Evolutionary conservation across 495 filamentous ascomycete species (phyloP), one percentile per base, ranked within the genome.

Genomic region (Achaetomiella virescens): DNA sequence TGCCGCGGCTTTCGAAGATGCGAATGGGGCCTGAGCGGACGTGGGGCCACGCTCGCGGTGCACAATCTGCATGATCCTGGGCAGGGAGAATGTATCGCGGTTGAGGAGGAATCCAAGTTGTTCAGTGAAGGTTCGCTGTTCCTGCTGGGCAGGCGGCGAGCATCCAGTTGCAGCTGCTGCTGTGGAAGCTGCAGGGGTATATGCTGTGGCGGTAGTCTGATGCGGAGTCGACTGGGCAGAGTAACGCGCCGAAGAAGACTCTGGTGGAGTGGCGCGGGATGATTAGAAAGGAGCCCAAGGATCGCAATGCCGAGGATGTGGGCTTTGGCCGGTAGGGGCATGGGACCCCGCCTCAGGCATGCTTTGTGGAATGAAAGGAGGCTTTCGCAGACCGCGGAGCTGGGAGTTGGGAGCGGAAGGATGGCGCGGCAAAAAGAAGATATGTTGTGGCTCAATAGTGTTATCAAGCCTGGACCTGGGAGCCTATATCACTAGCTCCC

Each of bases 121-220:
- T 61, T 76, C 14, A 59, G 55, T 4, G 57, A 69, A 11, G 72
- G 69, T 3, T 62, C 58, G 3, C 60, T 80, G 25, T 74, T 76
- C 24, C 58, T 77, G 46, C 60, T 81, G 42, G 63, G 66, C 22
- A 58, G 71, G n/a, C 55, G n/a, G 62, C 67, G n/a, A 84, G 78
- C 1, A 50, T 79, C 8, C 61, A 77, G 8, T 57, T 83, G 40
- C 76, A 89, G 66, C 45, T 81, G 58, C 64, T 73, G 40, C 60
- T 92, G 40, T 89, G 87, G 87, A 85, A 81, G 61, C 62, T 91
- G 15, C 80, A 88, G 59, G 82, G 79, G 0, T 88, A 80, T 58
- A 29, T 86, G 54, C 62, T 62, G 10, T 60, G 54, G 40, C n/a
- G n/a, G n/a, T n/a, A n/a, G n/a, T n/a, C n/a, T n/a, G 48, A 60